phyloP scores from a whole-genome alignment of 2,329 filamentous ascomycete species.

The Talaromyces sp. region DNA sequence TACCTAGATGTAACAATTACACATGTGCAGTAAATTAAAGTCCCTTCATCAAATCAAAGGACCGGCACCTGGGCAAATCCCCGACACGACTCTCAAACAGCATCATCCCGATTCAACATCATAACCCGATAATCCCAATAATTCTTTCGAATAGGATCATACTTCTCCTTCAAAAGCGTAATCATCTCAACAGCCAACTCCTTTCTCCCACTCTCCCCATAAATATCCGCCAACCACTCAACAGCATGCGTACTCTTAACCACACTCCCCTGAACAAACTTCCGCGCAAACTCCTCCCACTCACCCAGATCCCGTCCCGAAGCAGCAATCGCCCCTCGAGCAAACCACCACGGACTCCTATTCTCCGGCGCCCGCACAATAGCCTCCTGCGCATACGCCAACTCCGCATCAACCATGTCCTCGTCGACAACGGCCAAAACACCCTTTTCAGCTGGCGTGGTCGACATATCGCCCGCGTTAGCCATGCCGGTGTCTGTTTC shows the following conservation, averaged over 20 bases:
- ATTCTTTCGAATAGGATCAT: constrained; percentile 85
- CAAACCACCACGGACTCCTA: constrained; percentile 90
- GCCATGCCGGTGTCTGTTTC: constrained; percentile 43
- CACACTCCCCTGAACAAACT: constrained; percentile 53
- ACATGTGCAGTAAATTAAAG: too few species aligned
- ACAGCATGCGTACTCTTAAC: constrained; percentile 65
- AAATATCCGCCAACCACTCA: constrained; percentile 53
- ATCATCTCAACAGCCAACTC: constrained; percentile 70
- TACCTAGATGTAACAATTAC: too few species aligned
- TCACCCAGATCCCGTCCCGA: constrained; percentile 55
- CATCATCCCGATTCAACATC: not conserved
- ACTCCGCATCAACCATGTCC: constrained; percentile 71
- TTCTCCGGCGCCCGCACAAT: constrained; percentile 86
- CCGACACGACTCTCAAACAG: not conserved
- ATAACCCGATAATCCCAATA: constrained; percentile 83
- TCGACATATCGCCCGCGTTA: constrained; percentile 22
- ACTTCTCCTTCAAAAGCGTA: constrained; percentile 75
- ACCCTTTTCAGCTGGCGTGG: constrained; percentile 30
- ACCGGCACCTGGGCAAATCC: not conserved
- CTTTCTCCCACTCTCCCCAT: constrained; percentile 44
- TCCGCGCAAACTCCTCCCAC: constrained; percentile 57
- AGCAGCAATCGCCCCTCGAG: constrained; percentile 73
- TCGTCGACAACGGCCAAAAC: constrained; percentile 55
- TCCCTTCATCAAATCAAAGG: too few species aligned
- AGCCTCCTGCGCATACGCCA: constrained; percentile 72